Evolutionary conservation across 2,329 filamentous ascomycete species (phyloP).

Genomic region (Sclerotinia borealis): DNA sequence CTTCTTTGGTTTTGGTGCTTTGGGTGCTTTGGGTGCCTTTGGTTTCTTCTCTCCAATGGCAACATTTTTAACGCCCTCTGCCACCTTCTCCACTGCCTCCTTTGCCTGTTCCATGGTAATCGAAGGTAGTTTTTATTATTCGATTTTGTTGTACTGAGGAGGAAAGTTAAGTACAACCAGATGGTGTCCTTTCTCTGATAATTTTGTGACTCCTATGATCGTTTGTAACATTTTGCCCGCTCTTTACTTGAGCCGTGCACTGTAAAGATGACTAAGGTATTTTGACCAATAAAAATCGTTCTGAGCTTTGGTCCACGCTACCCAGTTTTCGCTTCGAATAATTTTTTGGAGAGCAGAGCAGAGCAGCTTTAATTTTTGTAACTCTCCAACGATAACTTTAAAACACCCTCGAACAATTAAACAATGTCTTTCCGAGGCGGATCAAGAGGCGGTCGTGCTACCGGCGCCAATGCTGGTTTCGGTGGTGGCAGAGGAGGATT

Average conservation of each 20-base stretch:
- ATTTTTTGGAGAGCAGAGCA: constrained; percentile 16
- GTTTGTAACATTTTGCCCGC: background rate
- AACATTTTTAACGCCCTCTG: constrained; percentile 56
- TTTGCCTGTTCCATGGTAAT: constrained; percentile 43
- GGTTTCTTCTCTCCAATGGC: constrained; percentile 41
- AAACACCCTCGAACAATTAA: constrained; percentile 17
- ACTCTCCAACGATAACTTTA: constrained; percentile 37
- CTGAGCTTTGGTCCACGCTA: constrained; percentile 5
- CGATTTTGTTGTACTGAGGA: background rate
- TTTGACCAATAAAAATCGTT: constrained; percentile 7
- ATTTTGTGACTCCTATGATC: constrained; percentile 9
- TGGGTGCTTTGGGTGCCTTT: constrained; percentile 34
- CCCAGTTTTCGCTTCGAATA: constrained; percentile 14
- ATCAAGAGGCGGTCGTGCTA: constrained; percentile 47
- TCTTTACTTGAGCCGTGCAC: background rate
- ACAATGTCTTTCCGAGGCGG: constrained; percentile 46
- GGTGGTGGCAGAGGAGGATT: constrained; percentile 45
- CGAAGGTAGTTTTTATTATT: background rate
- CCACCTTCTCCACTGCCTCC: constrained; percentile 42
- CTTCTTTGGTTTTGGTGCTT: constrained; percentile 39
- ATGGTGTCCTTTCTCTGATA: constrained; percentile 4
- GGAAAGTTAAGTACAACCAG: background rate
- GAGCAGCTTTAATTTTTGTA: constrained; percentile 18
- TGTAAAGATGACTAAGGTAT: background rate
- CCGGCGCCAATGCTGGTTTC: constrained; percentile 44